Base-by-base conservation (phyloP, 495 filamentous ascomycete genomes). In the Penicillium steckii region DNA sequence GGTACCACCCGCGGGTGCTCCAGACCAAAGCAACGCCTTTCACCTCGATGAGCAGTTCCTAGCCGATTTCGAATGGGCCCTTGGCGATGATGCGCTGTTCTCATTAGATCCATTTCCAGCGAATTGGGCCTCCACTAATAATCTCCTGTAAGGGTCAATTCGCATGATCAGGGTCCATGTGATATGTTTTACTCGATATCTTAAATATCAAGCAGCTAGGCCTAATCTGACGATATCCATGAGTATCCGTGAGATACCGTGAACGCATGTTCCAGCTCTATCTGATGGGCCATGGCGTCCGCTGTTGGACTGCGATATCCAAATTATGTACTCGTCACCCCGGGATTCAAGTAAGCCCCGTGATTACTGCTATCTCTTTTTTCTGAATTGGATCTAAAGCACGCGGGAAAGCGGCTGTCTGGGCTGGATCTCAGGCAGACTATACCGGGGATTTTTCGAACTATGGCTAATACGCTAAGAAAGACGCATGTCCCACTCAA, bases 31-130 rank as follows among this genome's bases (percentile, higher is more conserved):
- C 25, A 66, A 69, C 25, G 51, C 65, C 7, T 52, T 66, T 6
- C 51, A 58, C 37, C 57, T 73, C 10, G 67, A 73, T 30, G 70
- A 74, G 23, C 62, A 73, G 37, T 74, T 74, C 33, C 50, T 74
- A 7, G 61, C 62, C 0, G 61, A 71, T 42, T 66, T 71, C 23
- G 71, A 74, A 44, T 75, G 72, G 72, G 71, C 71, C 3, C 29
- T 75, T 17, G 59, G 56, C 3, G 69, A 68, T 27, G 68, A 72
- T 32, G 54, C 48, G 8, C 40, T 72, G 3, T 61, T 71, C 32
- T 61, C 61, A 0, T 22, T 62, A 8, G 70, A 66, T 21, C 50
- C 54, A 4, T 56, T 63, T 13, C 45, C 55, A 6, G 38, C 49
- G 3, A 46, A 48, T 29, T 69, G 61, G 62, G 40, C 64, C 13